Base-by-base conservation (phyloP, 768 basidiomycete species). In the Dendrothele bispora region DNA sequence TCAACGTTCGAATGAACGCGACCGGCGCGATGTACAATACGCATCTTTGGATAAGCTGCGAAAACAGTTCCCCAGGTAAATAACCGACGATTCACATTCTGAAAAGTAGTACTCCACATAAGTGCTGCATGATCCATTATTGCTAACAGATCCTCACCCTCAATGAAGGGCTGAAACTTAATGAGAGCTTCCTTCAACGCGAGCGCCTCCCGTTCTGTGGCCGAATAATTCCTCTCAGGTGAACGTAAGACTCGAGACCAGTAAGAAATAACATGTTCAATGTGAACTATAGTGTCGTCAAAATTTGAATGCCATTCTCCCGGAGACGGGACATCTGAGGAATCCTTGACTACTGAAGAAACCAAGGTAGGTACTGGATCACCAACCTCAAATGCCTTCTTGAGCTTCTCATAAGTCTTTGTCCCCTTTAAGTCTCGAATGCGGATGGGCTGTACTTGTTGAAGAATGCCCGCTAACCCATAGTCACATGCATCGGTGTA, bases 141-240 rank as follows among this genome's bases (percentile, higher is more conserved):
- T 2, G 39, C 8, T 1, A 55, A 18, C 11, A 62, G 46, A 4
- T 45, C 12, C 46, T 58, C 57, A 7, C 62, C 65, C 58, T 66
- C 60, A 11, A 66, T 52, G 50, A 51, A 62, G 3, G 63, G 51
- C 39, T 61, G 58, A 34, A n/a, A n/a, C n/a, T n/a, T n/a, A n/a
- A n/a, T n/a, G n/a, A n/a, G n/a, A n/a, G n/a, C n/a, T n/a, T n/a
- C n/a, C n/a, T n/a, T n/a, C n/a, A n/a, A n/a, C n/a, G n/a, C n/a
- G n/a, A n/a, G n/a, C n/a, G n/a, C n/a, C 37, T 65, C 60, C 34
- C 55, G 14, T 50, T 65, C 64, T 2, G 64, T 65, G 1, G 53
- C 37, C 1, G 64, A 60, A 34, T 65, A 65, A 17, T 54, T 53
- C 21, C 38, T 36, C 42, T 62, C 59, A 1, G 61, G 58, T 4